phyloP scores from a whole-genome alignment of 257 asterid species.

The Plantago ovata region DNA sequence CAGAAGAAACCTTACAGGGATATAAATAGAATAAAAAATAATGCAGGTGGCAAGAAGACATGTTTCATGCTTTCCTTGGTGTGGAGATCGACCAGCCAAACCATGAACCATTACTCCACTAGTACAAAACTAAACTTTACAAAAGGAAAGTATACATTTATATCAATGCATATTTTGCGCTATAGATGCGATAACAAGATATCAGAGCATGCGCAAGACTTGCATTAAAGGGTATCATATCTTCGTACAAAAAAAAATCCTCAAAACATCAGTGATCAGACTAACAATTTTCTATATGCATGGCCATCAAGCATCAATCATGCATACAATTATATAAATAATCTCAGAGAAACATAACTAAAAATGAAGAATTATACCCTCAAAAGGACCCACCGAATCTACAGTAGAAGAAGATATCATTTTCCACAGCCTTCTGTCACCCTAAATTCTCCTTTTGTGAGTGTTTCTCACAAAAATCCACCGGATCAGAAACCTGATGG shows the following conservation, averaged over 20 bases:
- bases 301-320: too few relatives aligned
- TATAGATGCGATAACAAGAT: too few relatives aligned
- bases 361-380: background rate
- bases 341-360: background rate
- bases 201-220: too few relatives aligned
- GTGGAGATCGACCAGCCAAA: too few relatives aligned
- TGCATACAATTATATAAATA: too few relatives aligned
- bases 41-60: background rate
- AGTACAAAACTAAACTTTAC: too few relatives aligned
- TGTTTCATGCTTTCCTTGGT: background rate
- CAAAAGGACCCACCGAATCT: background rate
- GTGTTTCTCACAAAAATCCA: background rate
- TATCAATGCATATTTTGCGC: too few relatives aligned
- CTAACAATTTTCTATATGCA: background rate
- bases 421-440: background rate
- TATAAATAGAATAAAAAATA: background rate
- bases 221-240: too few relatives aligned
- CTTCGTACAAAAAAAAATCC: too few relatives aligned
- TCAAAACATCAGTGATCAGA: background rate
- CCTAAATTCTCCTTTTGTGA: background rate
- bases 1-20: too few relatives aligned
- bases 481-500: background rate
- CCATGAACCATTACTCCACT: too few relatives aligned
- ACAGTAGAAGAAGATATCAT: conserved; percentile 8
- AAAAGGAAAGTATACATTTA: too few relatives aligned